Evolutionary conservation across 495 filamentous ascomycete genomes (phyloP), one percentile per base, ranked within the genome.

Genomic region (Ramalina intermedia): DNA sequence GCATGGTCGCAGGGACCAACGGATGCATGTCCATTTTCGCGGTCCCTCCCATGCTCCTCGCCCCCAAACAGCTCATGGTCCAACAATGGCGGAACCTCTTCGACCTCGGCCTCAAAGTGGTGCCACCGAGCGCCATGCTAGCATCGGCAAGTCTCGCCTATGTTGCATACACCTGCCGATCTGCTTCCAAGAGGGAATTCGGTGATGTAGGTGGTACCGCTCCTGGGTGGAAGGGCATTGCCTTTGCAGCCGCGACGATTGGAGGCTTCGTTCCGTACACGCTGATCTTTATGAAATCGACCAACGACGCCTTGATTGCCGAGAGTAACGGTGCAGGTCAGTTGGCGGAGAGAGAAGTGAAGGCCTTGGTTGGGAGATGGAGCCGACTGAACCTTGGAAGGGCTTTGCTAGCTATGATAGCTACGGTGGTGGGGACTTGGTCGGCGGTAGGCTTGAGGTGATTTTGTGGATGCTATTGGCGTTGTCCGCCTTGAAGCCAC

Each of bases 221-320:
- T 24, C 6, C 23, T 33, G 29, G 29, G 23, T 16, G 8, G 42
- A 43, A 53, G 62, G 67, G 27, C 45, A 13, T 47, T 36, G 2
- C 51, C 16, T 40, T 71, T 58, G 2, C 12, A 27, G 41, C 64
- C 65, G 50, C 52, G 43, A 27, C 57, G 56, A 16, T 51, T 46
- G 48, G 58, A 50, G 14, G 18, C 41, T 16, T 67, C 66, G 26
- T 47, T 37, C 66, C 68, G 67, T 39, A 69, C 66, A 5, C 58
- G 58, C 41, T 61, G 46, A 29, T 61, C 66, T 18, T 65, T 66
- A 42, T 71, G 63, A 11, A 58, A 55, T n/a, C 53, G 18, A 4
- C 62, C 58, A 7, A 53, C 52, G 7, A 48, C 21, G 1, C 24
- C 4, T 2, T 24, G 20, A 37, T 59, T 42, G 41, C 62, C 41